These are phyloP conservation scores for Flaveria sonorensis DNA, from an alignment of 129 eudicot species.

Conservation along the genomic window DNA sequence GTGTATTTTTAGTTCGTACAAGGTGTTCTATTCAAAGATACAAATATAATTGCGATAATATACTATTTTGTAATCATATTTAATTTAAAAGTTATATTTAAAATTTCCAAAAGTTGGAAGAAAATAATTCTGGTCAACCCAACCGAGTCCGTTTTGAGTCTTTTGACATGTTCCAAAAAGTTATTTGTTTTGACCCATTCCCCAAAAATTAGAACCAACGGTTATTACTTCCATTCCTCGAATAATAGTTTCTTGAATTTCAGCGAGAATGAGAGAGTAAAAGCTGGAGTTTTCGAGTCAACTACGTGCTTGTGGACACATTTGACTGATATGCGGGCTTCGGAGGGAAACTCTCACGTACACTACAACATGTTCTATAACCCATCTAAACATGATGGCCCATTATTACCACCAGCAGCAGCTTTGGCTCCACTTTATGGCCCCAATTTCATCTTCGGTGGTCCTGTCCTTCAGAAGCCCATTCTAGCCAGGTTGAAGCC, in stretches of 20 bases:
- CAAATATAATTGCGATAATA: neutral
- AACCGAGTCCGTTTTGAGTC: neutral
- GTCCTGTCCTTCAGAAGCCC: conserved; percentile 87
- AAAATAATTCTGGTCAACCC: neutral
- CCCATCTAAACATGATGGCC: conserved; percentile 62
- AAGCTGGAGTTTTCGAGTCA: conserved; percentile 64
- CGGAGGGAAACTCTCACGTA: conserved; percentile 65
- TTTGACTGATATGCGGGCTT: conserved; percentile 68
- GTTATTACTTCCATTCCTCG: neutral
- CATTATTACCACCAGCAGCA: conserved; percentile 94
- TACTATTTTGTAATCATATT: neutral
- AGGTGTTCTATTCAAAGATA: neutral
- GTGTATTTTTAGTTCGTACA: neutral
- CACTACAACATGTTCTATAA: conserved; percentile 84
- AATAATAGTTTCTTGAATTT: conserved; percentile 21
- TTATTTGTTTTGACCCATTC: neutral
- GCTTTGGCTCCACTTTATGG: conserved; percentile 98
- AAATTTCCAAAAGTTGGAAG: neutral
- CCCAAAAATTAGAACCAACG: neutral
- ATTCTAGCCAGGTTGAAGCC: conserved; percentile 77
- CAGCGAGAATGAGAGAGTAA: conserved; percentile 94
- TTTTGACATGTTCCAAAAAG: neutral
- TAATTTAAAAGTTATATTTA: neutral
- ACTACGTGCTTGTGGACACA: conserved; percentile 86
- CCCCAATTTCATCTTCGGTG: conserved; percentile 99